These are phyloP conservation scores for Eucalyptus virginea DNA, from an alignment of 345 rosid genomes.

Conservation along the genomic window DNA sequence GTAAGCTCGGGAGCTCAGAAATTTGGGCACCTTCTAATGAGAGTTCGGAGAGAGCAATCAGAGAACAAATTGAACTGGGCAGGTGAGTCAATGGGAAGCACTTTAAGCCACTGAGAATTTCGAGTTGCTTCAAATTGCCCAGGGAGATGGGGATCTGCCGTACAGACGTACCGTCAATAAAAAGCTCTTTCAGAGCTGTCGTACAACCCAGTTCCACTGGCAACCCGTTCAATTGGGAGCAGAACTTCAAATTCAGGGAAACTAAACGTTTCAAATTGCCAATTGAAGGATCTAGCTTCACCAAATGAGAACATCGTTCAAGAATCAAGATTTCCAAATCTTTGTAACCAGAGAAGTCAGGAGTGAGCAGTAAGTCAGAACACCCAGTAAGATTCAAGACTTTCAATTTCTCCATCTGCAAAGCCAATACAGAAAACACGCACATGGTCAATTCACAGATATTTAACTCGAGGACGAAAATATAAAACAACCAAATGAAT, in stretches of 20 bases:
- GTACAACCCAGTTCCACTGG: accelerated
- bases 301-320: background rate
- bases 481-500: background rate
- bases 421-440: accelerated
- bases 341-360: background rate
- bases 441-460: background rate
- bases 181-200: background rate
- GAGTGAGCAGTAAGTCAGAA: background rate
- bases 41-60: background rate
- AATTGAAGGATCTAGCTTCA: background rate
- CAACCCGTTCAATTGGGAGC: background rate
- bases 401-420: background rate
- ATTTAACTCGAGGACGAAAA: background rate
- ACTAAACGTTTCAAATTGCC: background rate
- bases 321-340: background rate
- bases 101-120: background rate
- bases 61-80: background rate
- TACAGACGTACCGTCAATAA: background rate
- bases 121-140: background rate
- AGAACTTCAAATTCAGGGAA: background rate
- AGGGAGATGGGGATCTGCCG: background rate
- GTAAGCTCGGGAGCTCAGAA: background rate
- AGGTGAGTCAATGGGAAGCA: background rate
- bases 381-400: background rate
- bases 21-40: background rate